A percentile compares a stretch with the other conserved stretches of the same genome.
These are phyloP conservation scores for Colletotrichum sp. DNA, from an alignment of 2,329 filamentous ascomycete species.

Conservation along the genomic window DNA sequence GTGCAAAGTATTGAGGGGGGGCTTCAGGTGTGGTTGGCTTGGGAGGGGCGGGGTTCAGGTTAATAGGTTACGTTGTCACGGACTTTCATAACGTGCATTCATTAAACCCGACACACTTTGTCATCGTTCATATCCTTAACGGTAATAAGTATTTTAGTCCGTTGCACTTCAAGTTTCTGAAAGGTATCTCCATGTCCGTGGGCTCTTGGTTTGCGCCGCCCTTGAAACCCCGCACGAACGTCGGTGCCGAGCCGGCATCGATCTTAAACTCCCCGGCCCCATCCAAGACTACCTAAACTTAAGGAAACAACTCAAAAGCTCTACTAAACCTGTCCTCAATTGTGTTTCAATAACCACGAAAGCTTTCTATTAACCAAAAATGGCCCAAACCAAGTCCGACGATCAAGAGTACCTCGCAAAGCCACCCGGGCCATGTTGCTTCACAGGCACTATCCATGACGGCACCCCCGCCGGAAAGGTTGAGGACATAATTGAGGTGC, in stretches of 20 bases:
- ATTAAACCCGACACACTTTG: too few species aligned
- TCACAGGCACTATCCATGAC: conserved; percentile 41
- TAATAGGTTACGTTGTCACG: too few species aligned
- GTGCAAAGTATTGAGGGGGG: too few species aligned
- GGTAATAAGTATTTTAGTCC: background rate
- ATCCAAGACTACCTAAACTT: background rate
- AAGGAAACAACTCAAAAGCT: background rate
- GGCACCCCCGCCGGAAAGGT: conserved; percentile 40
- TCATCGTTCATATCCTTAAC: too few species aligned
- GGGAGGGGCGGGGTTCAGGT: too few species aligned
- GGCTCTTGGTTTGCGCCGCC: background rate
- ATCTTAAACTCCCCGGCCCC: background rate
- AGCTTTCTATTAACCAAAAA: background rate
- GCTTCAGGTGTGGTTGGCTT: too few species aligned
- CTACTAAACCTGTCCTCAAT: background rate
- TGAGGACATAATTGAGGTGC: conserved; percentile 35
- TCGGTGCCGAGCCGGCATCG: background rate
- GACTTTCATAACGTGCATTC: too few species aligned
- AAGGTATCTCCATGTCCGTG: background rate
- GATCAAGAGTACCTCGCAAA: conserved; percentile 31
- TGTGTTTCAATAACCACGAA: background rate
- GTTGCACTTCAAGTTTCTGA: background rate
- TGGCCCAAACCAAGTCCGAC: background rate
- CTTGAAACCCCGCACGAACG: background rate
- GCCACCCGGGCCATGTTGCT: conserved; percentile 41